These are phyloP conservation scores for Lactifluus hygrophoroides DNA, from an alignment of 768 basidiomycete genomes.

Conservation along the genomic window DNA sequence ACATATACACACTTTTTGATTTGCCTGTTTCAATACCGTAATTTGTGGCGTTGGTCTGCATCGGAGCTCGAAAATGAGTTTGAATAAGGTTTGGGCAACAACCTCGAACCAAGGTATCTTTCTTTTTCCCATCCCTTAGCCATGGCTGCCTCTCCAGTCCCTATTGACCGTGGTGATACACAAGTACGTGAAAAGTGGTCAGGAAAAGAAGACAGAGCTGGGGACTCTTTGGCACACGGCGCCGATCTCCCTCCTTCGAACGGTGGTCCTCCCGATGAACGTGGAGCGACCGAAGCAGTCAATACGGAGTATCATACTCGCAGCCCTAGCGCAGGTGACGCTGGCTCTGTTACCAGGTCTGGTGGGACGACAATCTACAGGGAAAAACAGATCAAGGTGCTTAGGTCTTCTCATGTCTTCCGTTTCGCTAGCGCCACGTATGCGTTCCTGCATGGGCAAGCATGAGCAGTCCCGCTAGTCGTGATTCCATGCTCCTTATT, in stretches of 20 bases:
- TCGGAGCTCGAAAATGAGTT: slow-evolving; percentile 22
- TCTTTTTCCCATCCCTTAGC: slow-evolving; percentile 10
- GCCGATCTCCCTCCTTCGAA: slow-evolving; percentile 19
- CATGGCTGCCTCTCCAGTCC: slow-evolving; percentile 24
- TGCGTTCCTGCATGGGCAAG: slow-evolving; percentile 23
- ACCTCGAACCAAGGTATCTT: neutral
- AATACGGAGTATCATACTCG: slow-evolving; percentile 19
- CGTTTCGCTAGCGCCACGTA: slow-evolving; percentile 21
- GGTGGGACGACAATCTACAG: slow-evolving; percentile 29
- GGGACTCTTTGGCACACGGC: slow-evolving; percentile 19
- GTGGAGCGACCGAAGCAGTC: slow-evolving; percentile 13
- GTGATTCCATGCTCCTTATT: slow-evolving; percentile 23
- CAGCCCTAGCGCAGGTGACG: slow-evolving; percentile 17
- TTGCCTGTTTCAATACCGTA: neutral
- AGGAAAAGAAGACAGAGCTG: slow-evolving; percentile 17
- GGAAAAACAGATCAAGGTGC: slow-evolving; percentile 84
- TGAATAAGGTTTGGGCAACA: neutral
- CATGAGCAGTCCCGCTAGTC: slow-evolving; percentile 15
- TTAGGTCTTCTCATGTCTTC: slow-evolving; percentile 52
- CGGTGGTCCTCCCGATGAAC: slow-evolving; percentile 20
- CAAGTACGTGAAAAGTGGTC: slow-evolving; percentile 22
- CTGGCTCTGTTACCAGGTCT: slow-evolving; percentile 14
- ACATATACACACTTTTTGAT: neutral
- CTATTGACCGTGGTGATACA: slow-evolving; percentile 16
- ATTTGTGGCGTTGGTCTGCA: slow-evolving; percentile 16